Percentiles rank a stretch among this genome's conserved stretches.
Evolutionary conservation across 306 rosid genomes (phyloP).

Genomic region (Ormosia semicastrata): DNA sequence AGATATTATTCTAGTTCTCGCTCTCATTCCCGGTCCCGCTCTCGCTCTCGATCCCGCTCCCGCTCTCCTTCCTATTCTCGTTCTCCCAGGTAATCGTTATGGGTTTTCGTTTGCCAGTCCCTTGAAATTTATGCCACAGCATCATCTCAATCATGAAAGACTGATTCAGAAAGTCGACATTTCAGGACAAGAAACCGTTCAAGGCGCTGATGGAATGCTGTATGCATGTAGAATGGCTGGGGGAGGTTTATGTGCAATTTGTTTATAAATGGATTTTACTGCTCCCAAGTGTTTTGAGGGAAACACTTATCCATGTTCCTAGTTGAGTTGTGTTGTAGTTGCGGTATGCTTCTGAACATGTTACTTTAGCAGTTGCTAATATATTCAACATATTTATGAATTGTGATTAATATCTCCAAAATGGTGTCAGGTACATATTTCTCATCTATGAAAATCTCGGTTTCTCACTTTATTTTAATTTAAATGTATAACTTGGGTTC

Average conservation of each 20-base stretch:
- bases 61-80: conserved; percentile 52
- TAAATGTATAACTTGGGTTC: neutral
- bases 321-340: conserved; percentile 21
- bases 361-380: conserved; percentile 7
- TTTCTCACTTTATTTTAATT: neutral
- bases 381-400: neutral
- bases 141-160: neutral
- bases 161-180: conserved; percentile 33
- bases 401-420: neutral
- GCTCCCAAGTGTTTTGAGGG: neutral
- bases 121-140: neutral
- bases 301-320: neutral
- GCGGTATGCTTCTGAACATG: conserved; percentile 12
- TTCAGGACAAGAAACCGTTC: conserved; percentile 72
- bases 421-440: neutral
- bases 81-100: conserved; percentile 66
- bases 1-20: conserved; percentile 62
- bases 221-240: conserved; percentile 3
- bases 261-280: conserved; percentile 22
- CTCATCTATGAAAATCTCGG: neutral
- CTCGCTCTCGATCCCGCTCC: conserved; percentile 30
- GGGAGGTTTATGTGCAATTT: neutral
- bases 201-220: conserved; percentile 49
- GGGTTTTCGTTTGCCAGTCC: neutral
- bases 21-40: conserved; percentile 40